Base-by-base conservation (phyloP, 345 rosid genomes). In the Draba incana region DNA sequence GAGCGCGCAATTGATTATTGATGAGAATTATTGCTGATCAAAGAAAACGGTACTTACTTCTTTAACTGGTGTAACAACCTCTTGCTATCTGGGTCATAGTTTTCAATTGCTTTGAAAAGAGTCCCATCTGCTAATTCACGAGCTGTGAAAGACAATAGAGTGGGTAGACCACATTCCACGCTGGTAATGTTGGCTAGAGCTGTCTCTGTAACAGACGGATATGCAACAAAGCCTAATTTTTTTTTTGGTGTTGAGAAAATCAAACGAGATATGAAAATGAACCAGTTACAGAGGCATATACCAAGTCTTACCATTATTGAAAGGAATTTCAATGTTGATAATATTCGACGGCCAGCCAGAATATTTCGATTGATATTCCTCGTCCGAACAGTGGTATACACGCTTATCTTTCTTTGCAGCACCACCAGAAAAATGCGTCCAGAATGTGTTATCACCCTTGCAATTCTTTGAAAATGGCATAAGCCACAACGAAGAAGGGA, bases 341-440 rank as follows among this genome's bases (percentile, higher is more conserved):
- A 94, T 69, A 80, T 94, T 91, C 31, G 99, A 91, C 13, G 99
- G 96, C 92, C 95, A 91, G 51, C 99, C 99, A 77, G 99, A 91
- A 81, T 88, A 91, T 73, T 89, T 89, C 4, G 79, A 79, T 50
- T 42, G 84, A 84, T 77, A 90, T 79, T 94, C 99, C 65, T 82
- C 82, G 41, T 83, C 86, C 64, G 84, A 85, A 76, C 98, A 93
- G 48, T 91, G 87, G 81, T 87, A 89, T 13, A 77, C 69, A 8
- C 78, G 85, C 79, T 79, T 78, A 75, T 43, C 73, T 68, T 84
- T 91, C 79, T 75, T 83, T 64, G 64, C 77, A 49, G 74, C 82
- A 57, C 75, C 73, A 16, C 85, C 84, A 57, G 88, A 82, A 70
- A 89, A 83, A 83, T 89, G 95, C 75, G 82, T 94, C 85, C 80